These are phyloP conservation scores for Coffea humblotiana DNA, from an alignment of 305 asterid genomes.

Conservation along the genomic window DNA sequence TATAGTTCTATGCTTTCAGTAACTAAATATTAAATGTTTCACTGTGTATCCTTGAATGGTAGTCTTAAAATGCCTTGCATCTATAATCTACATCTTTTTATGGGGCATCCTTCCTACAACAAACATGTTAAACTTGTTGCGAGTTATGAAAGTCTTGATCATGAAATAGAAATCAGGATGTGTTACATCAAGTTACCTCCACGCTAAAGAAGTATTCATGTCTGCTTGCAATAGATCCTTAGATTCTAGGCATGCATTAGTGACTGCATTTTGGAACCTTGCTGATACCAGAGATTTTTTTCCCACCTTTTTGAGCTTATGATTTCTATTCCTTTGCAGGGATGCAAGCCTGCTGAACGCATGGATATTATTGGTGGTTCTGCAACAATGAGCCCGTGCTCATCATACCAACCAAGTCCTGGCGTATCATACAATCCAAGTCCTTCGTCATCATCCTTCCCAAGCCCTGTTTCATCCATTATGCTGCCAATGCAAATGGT, in stretches of 20 bases:
- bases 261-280: neutral
- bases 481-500: slow-evolving; percentile 46
- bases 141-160: neutral
- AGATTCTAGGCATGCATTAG: neutral
- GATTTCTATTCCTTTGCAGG: slow-evolving; percentile 45
- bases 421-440: slow-evolving; percentile 79
- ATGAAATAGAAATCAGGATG: too few species aligned
- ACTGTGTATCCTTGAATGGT: neutral
- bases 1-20: neutral
- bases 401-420: slow-evolving; percentile 90
- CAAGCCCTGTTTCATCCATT: slow-evolving; percentile 73
- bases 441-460: slow-evolving; percentile 82
- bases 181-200: neutral
- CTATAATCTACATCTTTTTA: neutral
- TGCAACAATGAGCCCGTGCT: slow-evolving; percentile 68
- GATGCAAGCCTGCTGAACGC: slow-evolving; percentile 81
- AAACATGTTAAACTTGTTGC: neutral
- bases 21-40: neutral
- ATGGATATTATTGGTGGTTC: slow-evolving; percentile 65
- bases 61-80: neutral
- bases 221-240: neutral
- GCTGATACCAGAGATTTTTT: neutral
- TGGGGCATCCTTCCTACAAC: neutral
- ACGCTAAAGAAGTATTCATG: neutral
- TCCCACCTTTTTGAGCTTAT: slow-evolving; percentile 9